phyloP scores from a whole-genome alignment of 1,284 basidiomycete species.

The Mycena sp. region DNA sequence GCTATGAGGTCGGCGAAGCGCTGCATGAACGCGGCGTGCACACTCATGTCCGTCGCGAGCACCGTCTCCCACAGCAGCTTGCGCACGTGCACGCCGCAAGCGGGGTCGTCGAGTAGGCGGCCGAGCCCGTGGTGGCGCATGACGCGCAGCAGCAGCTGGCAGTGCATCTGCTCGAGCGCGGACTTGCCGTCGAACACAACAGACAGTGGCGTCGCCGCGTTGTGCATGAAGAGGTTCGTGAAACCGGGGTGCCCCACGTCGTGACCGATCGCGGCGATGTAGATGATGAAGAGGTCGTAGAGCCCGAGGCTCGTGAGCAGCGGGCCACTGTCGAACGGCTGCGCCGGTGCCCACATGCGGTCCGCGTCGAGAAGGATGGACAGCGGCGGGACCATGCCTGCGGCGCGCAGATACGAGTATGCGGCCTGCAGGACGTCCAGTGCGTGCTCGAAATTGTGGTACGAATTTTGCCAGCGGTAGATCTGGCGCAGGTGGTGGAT shows the following conservation, averaged over 20 bases:
- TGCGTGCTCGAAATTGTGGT: conserved; percentile 97
- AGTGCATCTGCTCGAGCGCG: conserved; percentile 94
- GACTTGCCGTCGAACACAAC: conserved; percentile 90
- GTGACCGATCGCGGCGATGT: conserved; percentile 92
- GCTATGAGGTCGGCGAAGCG: conserved; percentile 64
- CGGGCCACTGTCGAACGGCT: conserved; percentile 46
- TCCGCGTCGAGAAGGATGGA: conserved; percentile 50
- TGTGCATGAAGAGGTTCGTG: conserved; percentile 55
- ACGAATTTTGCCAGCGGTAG: conserved; percentile 90
- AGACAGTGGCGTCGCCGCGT: conserved; percentile 88
- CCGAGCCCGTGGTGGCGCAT: conserved; percentile 85
- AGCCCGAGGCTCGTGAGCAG: conserved; percentile 64
- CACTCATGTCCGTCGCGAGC: conserved; percentile 92
- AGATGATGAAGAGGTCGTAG: conserved; percentile 84
- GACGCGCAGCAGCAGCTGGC: conserved; percentile 82
- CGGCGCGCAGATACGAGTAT: conserved; percentile 82
- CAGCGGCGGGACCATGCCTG: conserved; percentile 83
- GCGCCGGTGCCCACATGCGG: conserved; percentile 38
- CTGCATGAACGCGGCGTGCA: conserved; percentile 87
- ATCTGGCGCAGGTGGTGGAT: conserved; percentile 85
- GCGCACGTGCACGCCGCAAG: conserved; percentile 63
- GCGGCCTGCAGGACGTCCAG: conserved; percentile 94
- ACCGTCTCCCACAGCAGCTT: conserved; percentile 80
- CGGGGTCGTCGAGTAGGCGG: conserved; percentile 65
- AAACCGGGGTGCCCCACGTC: conserved; percentile 93